These are phyloP conservation scores for Steccherinum ochraceum DNA, from an alignment of 768 basidiomycete genomes.

Conservation along the genomic window DNA sequence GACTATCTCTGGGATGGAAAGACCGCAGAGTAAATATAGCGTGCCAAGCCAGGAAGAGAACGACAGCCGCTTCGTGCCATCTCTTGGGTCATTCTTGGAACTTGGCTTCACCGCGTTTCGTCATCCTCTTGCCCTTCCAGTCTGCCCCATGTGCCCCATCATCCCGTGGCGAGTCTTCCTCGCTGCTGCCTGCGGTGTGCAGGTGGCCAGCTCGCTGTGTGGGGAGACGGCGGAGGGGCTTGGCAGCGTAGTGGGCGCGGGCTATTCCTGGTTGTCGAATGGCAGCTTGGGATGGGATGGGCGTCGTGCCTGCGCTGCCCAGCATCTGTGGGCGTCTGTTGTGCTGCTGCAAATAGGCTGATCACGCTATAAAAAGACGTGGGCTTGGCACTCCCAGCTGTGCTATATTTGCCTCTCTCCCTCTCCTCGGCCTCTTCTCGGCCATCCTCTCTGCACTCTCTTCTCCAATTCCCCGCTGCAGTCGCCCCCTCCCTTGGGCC, in stretches of 20 bases:
- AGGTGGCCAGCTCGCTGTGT: no score
- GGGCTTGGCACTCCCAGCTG: neutral
- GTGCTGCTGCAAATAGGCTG: neutral
- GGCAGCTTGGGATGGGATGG: no score
- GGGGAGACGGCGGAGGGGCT: no score
- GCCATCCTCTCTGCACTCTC: neutral
- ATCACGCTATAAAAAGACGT: neutral
- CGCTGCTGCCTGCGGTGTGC: no score
- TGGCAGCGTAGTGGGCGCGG: no score
- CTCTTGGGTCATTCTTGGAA: neutral
- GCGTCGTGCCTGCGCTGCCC: no score
- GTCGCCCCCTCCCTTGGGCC: neutral
- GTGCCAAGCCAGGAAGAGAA: slow-evolving; percentile 32
- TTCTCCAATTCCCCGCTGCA: neutral
- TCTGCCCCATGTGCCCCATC: no score
- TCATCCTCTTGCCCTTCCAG: no score
- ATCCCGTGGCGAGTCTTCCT: no score
- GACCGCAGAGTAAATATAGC: slow-evolving; percentile 35
- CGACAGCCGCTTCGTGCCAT: slow-evolving; percentile 2
- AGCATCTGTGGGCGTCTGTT: neutral
- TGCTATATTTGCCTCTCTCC: neutral
- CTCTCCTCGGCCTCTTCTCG: neutral
- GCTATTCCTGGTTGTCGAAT: no score
- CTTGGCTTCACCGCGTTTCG: neutral
- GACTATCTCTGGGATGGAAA: slow-evolving; percentile 32